Conservation (phyloP, 169 alveolate genomes). For the Plasmodium ovale region DNA sequence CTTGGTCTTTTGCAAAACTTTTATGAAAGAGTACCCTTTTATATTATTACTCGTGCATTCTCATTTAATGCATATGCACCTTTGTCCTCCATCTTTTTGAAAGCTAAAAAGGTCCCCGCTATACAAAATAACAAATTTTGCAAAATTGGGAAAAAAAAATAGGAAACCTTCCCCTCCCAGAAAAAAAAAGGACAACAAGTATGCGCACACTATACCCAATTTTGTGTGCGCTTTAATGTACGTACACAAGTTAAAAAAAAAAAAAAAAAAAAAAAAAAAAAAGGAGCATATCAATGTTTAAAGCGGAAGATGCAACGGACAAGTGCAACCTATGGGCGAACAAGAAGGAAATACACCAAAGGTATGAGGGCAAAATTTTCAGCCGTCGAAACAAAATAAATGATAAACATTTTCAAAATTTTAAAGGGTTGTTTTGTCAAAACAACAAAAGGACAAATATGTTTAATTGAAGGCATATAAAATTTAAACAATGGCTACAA, state of each 20-base stretch:
- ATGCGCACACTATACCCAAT: not conserved
- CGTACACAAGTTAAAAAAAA: not conserved
- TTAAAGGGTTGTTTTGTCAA: not conserved
- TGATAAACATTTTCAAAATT: not conserved
- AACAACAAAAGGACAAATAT: not conserved
- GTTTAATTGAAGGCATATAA: not conserved
- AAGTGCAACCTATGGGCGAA: too few relatives aligned
- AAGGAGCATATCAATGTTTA: not conserved
- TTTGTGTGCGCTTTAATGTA: not conserved
- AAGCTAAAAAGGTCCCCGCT: too few relatives aligned
- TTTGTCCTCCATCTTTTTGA: too few relatives aligned
- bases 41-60: too few relatives aligned
- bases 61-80: too few relatives aligned
- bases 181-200: not conserved
- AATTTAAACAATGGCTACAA: not conserved
- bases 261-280: not conserved
- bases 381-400: not conserved
- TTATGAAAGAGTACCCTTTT: too few relatives aligned
- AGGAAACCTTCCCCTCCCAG: not conserved
- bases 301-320: not conserved
- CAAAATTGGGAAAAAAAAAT: too few relatives aligned
- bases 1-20: too few relatives aligned
- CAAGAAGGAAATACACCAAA: too few relatives aligned
- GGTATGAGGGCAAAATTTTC: not conserved
- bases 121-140: too few relatives aligned